Evolutionary conservation across 2,329 filamentous ascomycete species (phyloP).

Genomic region (Teratosphaeria pseudoeucalypti): DNA sequence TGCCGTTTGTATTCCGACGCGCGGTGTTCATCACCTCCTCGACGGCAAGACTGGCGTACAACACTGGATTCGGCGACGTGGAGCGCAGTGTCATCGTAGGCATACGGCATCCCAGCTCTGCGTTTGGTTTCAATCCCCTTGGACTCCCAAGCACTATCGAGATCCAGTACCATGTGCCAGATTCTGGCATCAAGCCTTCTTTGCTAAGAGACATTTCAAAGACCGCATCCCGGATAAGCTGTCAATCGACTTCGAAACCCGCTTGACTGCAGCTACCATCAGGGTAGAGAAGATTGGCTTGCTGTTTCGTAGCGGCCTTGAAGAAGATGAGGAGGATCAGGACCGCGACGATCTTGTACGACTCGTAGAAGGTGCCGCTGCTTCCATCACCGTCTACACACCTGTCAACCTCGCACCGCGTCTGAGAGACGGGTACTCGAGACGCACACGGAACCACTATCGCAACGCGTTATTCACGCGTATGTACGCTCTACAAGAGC

Average conservation of each 20-base stretch:
- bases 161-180: not conserved
- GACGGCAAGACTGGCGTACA: not conserved
- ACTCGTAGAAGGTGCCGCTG: not conserved
- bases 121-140: not conserved
- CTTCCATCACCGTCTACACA: not conserved
- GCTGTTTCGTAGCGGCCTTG: not conserved
- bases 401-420: not conserved
- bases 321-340: not conserved
- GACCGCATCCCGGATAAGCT: not conserved
- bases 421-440: not conserved
- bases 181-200: not conserved
- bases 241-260: not conserved
- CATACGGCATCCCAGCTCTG: not conserved
- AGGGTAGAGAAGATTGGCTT: not conserved
- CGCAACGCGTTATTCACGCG: not conserved
- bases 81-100: not conserved
- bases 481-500: not conserved
- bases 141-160: not conserved
- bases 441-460: not conserved
- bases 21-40: not conserved
- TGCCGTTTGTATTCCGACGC: not conserved
- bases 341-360: not conserved
- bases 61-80: not conserved
- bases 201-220: not conserved
- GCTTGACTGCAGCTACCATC: not conserved